phyloP scores from a whole-genome alignment of 2,329 filamentous ascomycete species.

The Colletotrichum tamarilloi region DNA sequence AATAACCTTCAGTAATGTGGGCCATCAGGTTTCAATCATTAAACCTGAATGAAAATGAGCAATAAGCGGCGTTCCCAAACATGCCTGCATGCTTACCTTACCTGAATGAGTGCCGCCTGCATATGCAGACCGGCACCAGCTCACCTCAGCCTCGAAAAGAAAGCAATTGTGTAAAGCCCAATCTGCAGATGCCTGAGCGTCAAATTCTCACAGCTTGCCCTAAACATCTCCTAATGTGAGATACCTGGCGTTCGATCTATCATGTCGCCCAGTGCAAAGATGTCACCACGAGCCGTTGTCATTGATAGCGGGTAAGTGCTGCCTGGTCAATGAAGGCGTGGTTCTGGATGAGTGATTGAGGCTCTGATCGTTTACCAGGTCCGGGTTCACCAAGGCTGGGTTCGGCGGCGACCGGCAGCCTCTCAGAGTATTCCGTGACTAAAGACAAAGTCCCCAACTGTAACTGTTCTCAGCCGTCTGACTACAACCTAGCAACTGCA shows the following conservation, averaged over 20 bases:
- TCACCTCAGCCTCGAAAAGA: too few relatives aligned
- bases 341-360: not conserved
- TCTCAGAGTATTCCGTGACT: constrained; percentile 7
- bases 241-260: too few relatives aligned
- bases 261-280: too few relatives aligned
- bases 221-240: too few relatives aligned
- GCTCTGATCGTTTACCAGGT: not conserved
- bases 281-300: not conserved
- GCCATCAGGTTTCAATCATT: not conserved
- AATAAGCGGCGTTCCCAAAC: not conserved
- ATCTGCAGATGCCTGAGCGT: too few relatives aligned
- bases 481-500: not conserved
- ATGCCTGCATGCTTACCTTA: not conserved
- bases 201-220: too few relatives aligned
- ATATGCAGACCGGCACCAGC: too few relatives aligned
- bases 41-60: not conserved
- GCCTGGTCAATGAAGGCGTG: not conserved
- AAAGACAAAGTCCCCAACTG: not conserved
- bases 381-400: constrained; percentile 16
- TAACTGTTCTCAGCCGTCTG: not conserved
- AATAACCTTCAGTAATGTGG: not conserved
- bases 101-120: too few relatives aligned
- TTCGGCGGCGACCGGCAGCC: constrained; percentile 1
- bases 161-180: too few relatives aligned
- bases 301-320: not conserved